Evolutionary conservation across 176 grass and related monocot species (phyloP), one percentile per base, ranked within the genome.

Genomic region (Tillandsia leiboldiana): DNA sequence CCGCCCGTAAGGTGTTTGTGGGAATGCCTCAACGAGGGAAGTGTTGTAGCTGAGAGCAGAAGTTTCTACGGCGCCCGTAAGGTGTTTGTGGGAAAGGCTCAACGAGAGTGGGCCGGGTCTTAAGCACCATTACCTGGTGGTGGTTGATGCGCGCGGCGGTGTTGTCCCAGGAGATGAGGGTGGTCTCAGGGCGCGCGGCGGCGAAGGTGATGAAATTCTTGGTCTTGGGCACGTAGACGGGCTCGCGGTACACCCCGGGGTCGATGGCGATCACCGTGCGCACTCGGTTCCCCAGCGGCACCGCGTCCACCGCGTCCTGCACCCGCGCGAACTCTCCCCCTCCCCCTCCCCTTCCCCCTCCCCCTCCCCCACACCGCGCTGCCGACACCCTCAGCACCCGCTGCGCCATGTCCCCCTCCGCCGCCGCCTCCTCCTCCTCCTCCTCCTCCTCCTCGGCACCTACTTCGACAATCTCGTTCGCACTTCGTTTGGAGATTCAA

Each of bases 121-220:
- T n/a, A 59, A 17, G 58, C 12, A 27, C 15, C 5, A 50, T 9
- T 22, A 93, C 95, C 87, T 99, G 87, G 6, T 82, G 75, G 78
- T 99, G 95, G 68, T 87, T 90, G 80, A 99, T 84, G 62, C 80
- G 77, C 50, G 80, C 75, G 70, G 95, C 87, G 47, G 80, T 90
- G 75, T 99, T 99, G 79, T 99, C 95, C 90, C 95, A 99, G 10
- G 82, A 78, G 69, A 94, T 73, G 79, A 99, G 68, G 76, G 90
- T 90, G 77, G 80, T 8, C 80, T 99, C 90, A 1, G 95, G 82
- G 48, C 63, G 72, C 6, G 68, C 63, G 49, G 75, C 95, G 57
- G 87, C 76, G 77, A 99, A 24, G 72, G 89, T 99, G 77, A 99
- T 79, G 82, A 93, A 71, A 75, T 88, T 93, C 84, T 81, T 93